A percentile compares a stretch with the other conserved stretches of the same genome.
Conservation (phyloP, 148 eudicot species). For the Fagopyrum homotropicum region DNA sequence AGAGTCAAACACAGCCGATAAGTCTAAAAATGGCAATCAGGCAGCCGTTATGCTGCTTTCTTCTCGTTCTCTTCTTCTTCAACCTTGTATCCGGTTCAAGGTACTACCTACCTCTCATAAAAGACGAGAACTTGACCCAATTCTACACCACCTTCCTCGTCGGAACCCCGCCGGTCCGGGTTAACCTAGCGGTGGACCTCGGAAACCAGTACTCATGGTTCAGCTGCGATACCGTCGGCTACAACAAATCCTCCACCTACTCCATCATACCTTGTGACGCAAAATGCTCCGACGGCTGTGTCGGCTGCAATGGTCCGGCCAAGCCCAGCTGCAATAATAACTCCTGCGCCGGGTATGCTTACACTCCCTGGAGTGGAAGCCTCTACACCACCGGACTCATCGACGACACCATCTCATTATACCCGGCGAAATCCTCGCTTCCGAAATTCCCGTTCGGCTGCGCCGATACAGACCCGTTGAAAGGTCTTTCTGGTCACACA, state of each 20-base stretch:
- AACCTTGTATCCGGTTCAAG: neutral
- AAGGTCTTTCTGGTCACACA: conserved; percentile 5
- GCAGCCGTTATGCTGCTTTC: neutral
- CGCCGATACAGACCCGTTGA: conserved; percentile 4
- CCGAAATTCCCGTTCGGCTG: conserved; percentile 14
- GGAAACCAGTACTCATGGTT: conserved; percentile 32
- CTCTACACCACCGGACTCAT: conserved; percentile 10
- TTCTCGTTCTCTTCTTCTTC: neutral
- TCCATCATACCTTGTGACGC: conserved; percentile 20
- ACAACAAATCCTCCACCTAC: conserved; percentile 17
- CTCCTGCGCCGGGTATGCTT: conserved; percentile 23
- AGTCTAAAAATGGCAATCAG: neutral
- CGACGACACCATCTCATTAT: conserved; percentile 7
- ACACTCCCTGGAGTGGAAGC: conserved; percentile 22
- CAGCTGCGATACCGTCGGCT: conserved; percentile 25
- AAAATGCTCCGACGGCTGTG: conserved; percentile 15
- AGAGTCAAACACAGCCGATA: neutral
- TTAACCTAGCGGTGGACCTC: conserved; percentile 16
- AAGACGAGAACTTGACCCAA: conserved; percentile 22
- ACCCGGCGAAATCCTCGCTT: conserved; percentile 6
- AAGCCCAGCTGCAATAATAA: conserved; percentile 31
- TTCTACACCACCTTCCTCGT: conserved; percentile 31
- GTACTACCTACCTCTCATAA: conserved; percentile 19
- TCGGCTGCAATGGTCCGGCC: conserved; percentile 15
- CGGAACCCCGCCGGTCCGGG: conserved; percentile 23